Evolutionary conservation across 1,139 yeast genomes (phyloP).

Genomic region (Kurtzmaniella quercitrusa): DNA sequence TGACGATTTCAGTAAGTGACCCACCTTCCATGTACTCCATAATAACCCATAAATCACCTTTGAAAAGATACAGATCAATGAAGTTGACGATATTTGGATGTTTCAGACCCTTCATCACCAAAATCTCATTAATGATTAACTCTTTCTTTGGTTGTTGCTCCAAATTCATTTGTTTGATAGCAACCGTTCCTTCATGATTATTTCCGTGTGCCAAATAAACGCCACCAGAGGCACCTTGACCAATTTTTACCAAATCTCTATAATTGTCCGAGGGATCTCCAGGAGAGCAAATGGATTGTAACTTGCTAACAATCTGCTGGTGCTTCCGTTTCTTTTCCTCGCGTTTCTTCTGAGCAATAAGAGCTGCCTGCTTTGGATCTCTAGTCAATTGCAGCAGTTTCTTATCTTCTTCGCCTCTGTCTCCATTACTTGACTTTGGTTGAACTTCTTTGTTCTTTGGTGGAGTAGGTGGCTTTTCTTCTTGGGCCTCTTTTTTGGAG

Average conservation of each 20-base stretch:
- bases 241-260: conserved; percentile 72
- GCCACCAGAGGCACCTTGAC: conserved; percentile 98
- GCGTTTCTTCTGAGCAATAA: conserved; percentile 62
- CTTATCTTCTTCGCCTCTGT: conserved; percentile 8
- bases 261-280: conserved; percentile 84
- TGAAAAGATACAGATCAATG: conserved; percentile 74
- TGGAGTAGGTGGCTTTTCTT: conserved; percentile 5
- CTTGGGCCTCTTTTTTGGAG: conserved; percentile 9
- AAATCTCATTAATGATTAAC: conserved; percentile 84
- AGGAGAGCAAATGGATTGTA: conserved; percentile 73
- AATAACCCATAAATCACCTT: conserved; percentile 85
- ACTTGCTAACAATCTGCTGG: conserved; percentile 64
- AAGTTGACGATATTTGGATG: conserved; percentile 92
- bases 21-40: conserved; percentile 99
- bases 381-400: conserved; percentile 36
- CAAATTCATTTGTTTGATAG: conserved; percentile 92
- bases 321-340: conserved; percentile 69
- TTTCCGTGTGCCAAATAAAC: conserved; percentile 84
- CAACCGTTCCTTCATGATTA: conserved; percentile 64
- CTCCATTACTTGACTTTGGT: neutral
- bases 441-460: neutral
- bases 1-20: conserved; percentile 89
- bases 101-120: conserved; percentile 89
- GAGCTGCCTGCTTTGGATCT: conserved; percentile 54
- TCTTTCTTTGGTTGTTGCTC: conserved; percentile 95